Evolutionary conservation across 495 filamentous ascomycete genomes (phyloP).

Genomic region (Penicillium cinerascens): DNA sequence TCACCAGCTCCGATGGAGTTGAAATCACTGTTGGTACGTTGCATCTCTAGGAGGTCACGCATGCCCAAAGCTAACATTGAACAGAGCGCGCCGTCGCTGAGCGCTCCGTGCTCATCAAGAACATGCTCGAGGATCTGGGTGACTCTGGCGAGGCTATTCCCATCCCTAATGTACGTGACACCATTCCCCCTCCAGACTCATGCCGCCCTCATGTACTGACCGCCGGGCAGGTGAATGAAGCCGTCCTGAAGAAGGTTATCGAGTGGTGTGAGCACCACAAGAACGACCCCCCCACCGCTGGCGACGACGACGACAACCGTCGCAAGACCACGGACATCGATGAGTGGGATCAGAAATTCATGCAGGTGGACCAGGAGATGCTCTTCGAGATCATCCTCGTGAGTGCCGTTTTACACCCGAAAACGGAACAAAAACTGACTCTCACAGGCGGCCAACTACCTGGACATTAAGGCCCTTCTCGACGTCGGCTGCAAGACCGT

Average conservation of each 20-base stretch:
- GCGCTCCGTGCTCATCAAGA: constrained; percentile 93
- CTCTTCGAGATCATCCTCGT: constrained; percentile 98
- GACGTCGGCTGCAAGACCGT: constrained; percentile 68
- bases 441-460: constrained; percentile 62
- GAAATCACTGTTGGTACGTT: constrained; percentile 54
- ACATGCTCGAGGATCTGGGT: constrained; percentile 92
- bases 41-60: too few species aligned
- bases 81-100: constrained; percentile 81
- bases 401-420: constrained; percentile 36
- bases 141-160: constrained; percentile 66
- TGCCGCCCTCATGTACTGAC: not conserved
- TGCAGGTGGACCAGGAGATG: constrained; percentile 99
- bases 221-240: constrained; percentile 73
- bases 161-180: constrained; percentile 75
- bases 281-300: constrained; percentile 71
- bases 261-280: constrained; percentile 97
- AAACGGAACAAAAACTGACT: constrained; percentile 1
- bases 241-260: constrained; percentile 89
- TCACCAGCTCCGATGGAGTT: constrained; percentile 56
- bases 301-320: constrained; percentile 89
- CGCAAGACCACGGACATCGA: constrained; percentile 99
- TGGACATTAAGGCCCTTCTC: constrained; percentile 67
- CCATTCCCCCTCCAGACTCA: not conserved
- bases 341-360: constrained; percentile 99
- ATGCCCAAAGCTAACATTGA: not conserved